Evolutionary conservation across 345 rosid genomes (phyloP).

Genomic region (Melaleuca alternifolia): DNA sequence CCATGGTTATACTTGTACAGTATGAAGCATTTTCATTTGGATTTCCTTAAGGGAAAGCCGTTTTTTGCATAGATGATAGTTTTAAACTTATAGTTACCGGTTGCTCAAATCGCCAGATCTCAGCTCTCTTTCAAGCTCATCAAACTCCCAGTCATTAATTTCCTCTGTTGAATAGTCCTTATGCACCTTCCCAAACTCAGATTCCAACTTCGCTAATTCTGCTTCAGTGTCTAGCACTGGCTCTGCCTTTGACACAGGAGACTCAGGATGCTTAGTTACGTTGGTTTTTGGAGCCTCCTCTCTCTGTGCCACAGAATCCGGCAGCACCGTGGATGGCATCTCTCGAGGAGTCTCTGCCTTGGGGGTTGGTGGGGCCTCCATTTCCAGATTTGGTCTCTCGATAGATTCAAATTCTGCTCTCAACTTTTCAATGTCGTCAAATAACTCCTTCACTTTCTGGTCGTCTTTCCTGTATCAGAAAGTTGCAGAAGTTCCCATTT

Average conservation of each 20-base stretch:
- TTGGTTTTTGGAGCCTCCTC: conserved; percentile 16
- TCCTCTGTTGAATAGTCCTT: conserved; percentile 71
- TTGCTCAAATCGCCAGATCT: conserved; percentile 28
- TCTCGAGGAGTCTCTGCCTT: conserved; percentile 24
- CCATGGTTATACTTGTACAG: neutral
- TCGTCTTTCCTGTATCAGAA: conserved; percentile 57
- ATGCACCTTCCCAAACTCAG: conserved; percentile 76
- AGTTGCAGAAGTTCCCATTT: neutral
- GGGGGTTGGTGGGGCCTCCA: conserved; percentile 45
- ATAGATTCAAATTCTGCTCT: conserved; percentile 70
- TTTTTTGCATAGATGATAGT: neutral
- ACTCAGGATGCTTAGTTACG: conserved; percentile 13
- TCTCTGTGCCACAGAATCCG: conserved; percentile 1
- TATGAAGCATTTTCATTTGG: neutral
- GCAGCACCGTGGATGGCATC: conserved; percentile 10
- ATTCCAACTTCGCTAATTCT: conserved; percentile 82
- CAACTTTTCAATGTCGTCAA: conserved; percentile 66
- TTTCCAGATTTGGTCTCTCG: conserved; percentile 72
- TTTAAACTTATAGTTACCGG: conserved; percentile 8
- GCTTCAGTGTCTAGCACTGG: conserved; percentile 55
- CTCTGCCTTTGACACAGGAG: conserved; percentile 15
- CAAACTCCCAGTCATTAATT: conserved; percentile 94
- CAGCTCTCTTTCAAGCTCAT: conserved; percentile 87
- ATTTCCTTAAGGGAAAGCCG: neutral
- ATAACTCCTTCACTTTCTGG: conserved; percentile 46